Evolutionary conservation across 371 early-diverging fungal genomes (phyloP).

Genomic region (Capillidium rhysosporum): DNA sequence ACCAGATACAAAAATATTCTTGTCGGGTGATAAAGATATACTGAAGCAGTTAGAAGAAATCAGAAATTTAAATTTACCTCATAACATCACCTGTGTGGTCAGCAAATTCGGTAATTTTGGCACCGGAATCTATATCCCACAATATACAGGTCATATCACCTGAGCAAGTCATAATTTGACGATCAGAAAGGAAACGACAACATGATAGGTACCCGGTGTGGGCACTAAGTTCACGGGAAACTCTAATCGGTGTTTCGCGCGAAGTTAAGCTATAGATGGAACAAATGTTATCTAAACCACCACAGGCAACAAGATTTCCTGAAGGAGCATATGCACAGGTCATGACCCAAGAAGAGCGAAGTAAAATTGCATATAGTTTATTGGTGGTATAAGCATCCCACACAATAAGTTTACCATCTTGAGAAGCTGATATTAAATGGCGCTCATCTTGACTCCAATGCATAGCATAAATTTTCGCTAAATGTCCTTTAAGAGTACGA

Average conservation of each 20-base stretch:
- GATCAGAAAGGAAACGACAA: conserved; percentile 85
- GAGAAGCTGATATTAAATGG: conserved; percentile 91
- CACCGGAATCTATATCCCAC: conserved; percentile 95
- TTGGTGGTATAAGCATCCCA: conserved; percentile 97
- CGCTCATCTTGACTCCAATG: conserved; percentile 91
- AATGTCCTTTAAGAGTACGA: conserved; percentile 90
- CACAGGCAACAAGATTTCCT: conserved; percentile 97
- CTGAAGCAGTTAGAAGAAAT: conserved; percentile 11
- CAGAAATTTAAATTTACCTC: conserved; percentile 26
- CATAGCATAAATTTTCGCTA: conserved; percentile 98
- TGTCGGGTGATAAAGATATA: conserved; percentile 66
- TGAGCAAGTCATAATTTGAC: conserved; percentile 81
- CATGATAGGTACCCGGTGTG: conserved; percentile 95
- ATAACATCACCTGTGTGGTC: conserved; percentile 98
- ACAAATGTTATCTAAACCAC: conserved; percentile 96
- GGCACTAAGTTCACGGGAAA: conserved; percentile 79
- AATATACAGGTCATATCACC: conserved; percentile 98
- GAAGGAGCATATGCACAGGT: conserved; percentile 96
- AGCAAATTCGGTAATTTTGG: conserved; percentile 80
- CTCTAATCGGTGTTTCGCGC: conserved; percentile 74
- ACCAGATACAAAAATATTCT: conserved; percentile 88
- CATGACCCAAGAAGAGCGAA: conserved; percentile 98
- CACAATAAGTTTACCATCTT: conserved; percentile 96
- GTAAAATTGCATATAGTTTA: conserved; percentile 92
- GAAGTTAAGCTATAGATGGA: conserved; percentile 87